These are phyloP conservation scores for Cylindrodendrum hubeiense DNA, from an alignment of 2,329 filamentous ascomycete genomes.

Conservation along the genomic window DNA sequence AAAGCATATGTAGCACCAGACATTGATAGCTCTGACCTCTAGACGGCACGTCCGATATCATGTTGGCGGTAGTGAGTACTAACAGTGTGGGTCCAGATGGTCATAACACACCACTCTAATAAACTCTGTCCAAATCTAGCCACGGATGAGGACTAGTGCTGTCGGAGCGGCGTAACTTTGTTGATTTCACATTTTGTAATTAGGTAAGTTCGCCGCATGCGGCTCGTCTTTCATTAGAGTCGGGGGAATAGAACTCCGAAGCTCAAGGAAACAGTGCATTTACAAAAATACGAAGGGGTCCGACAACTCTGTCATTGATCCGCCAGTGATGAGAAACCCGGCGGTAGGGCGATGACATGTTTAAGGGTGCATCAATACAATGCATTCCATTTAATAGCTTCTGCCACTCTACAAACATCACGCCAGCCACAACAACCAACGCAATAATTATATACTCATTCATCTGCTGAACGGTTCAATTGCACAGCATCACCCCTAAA, in stretches of 20 bases:
- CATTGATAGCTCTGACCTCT: no score
- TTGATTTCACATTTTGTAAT: not conserved
- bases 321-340: not conserved
- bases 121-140: no score
- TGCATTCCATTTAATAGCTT: not conserved
- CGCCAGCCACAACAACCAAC: not conserved
- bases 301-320: not conserved
- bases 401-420: not conserved
- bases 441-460: not conserved
- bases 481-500: constrained; percentile 36
- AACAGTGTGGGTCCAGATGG: no score
- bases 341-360: not conserved
- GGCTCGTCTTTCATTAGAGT: not conserved
- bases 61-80: no score
- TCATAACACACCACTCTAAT: no score
- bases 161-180: not conserved
- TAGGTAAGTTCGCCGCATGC: not conserved
- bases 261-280: no score
- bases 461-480: not conserved
- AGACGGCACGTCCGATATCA: no score
- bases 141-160: not conserved
- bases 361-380: not conserved
- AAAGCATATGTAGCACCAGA: no score
- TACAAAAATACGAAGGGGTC: not conserved
- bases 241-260: not conserved